Conservation (phyloP, 331 rosid genomes). For the Pyracantha coccinea region DNA sequence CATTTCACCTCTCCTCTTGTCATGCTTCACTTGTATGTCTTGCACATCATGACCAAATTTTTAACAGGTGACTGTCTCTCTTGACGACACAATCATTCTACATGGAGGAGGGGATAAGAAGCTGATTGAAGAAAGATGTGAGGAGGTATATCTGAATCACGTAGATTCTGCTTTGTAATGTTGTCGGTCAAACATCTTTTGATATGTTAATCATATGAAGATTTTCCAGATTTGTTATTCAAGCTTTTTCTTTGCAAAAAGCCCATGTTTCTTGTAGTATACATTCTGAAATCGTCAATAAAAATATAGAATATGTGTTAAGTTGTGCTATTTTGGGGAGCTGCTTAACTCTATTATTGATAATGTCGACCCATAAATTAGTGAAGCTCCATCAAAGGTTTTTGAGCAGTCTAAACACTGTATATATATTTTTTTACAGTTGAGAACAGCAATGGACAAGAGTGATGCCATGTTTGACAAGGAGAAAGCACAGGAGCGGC, state of each 20-base stretch:
- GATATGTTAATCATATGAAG: neutral
- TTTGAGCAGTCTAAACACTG: neutral
- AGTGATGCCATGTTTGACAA: constrained; percentile 79
- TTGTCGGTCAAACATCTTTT: neutral
- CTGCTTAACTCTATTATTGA: neutral
- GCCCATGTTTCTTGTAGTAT: neutral
- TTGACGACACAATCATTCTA: constrained; percentile 78
- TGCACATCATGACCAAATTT: constrained; percentile 12
- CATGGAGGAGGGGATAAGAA: constrained; percentile 96
- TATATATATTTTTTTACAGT: constrained; percentile 25
- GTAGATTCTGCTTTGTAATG: neutral
- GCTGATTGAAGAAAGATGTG: constrained; percentile 87
- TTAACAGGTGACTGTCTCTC: constrained; percentile 65
- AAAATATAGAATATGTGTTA: neutral
- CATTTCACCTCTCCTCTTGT: constrained; percentile 1
- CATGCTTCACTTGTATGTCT: neutral
- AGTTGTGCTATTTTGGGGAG: neutral
- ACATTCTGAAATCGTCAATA: neutral
- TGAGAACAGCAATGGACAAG: constrained; percentile 60
- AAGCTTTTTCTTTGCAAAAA: neutral
- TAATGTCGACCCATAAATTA: neutral
- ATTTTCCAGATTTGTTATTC: neutral
- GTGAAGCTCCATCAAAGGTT: neutral
- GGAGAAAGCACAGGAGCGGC: constrained; percentile 90
- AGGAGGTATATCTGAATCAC: constrained; percentile 39